Percentiles rank a stretch among this genome's conserved stretches.
These are phyloP conservation scores for Lyophyllum semitale DNA, from an alignment of 768 basidiomycete genomes.

Conservation along the genomic window DNA sequence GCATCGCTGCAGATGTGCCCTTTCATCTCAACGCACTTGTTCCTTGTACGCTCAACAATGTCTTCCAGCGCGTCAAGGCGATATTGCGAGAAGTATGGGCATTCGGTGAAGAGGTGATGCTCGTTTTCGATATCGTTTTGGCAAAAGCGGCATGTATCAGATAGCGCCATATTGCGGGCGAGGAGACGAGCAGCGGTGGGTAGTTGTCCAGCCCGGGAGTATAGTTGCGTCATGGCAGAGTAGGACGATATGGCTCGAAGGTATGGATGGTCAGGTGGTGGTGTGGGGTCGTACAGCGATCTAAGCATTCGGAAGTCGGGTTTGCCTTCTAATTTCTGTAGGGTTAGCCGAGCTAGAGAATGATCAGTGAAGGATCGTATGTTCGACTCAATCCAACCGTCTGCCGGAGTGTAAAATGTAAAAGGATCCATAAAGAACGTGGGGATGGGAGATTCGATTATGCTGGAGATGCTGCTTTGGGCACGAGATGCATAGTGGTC, in stretches of 20 bases:
- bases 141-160: too few relatives aligned
- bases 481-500: constrained; percentile 12
- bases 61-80: too few relatives aligned
- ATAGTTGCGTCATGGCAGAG: not conserved
- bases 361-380: constrained; percentile 4
- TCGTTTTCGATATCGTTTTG: too few relatives aligned
- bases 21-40: too few relatives aligned
- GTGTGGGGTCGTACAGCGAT: not conserved
- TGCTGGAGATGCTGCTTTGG: not conserved
- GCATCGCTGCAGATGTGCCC: too few relatives aligned
- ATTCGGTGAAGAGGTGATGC: too few relatives aligned
- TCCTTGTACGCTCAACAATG: too few relatives aligned
- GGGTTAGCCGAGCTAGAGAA: not conserved
- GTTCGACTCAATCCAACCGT: constrained; percentile 21
- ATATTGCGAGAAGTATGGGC: too few relatives aligned
- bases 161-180: too few relatives aligned
- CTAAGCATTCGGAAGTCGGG: not conserved
- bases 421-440: constrained; percentile 19
- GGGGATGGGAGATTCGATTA: constrained; percentile 10
- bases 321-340: not conserved
- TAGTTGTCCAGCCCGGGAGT: too few relatives aligned
- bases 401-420: constrained; percentile 6
- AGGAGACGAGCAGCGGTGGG: too few relatives aligned
- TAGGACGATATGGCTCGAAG: not conserved
- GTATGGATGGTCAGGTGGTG: not conserved